phyloP scores from a whole-genome alignment of 768 basidiomycete genomes.

The Baorangia bicolor region DNA sequence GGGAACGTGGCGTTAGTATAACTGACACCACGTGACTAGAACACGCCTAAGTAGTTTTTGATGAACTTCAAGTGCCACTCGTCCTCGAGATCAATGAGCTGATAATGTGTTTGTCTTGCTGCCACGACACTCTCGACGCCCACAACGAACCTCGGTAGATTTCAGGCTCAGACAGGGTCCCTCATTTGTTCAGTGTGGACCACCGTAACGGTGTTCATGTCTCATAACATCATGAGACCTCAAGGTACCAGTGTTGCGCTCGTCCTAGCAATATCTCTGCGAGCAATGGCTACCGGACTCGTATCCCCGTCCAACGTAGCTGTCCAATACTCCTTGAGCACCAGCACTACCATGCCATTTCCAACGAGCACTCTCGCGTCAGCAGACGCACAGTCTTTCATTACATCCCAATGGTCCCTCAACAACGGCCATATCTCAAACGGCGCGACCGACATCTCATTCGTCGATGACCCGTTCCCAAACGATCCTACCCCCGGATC shows the following conservation, averaged over 20 bases:
- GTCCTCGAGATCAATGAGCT: not conserved
- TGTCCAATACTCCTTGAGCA: constrained; percentile 51
- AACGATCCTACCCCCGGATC: constrained; percentile 39
- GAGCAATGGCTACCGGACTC: not conserved
- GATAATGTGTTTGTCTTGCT: no score
- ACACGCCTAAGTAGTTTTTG: not conserved
- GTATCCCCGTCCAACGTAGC: constrained; percentile 37
- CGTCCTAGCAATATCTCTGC: not conserved
- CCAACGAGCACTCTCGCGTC: constrained; percentile 59
- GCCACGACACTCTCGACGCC: no score
- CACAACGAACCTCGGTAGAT: no score
- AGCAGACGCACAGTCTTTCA: constrained; percentile 46
- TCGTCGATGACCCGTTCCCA: constrained; percentile 70
- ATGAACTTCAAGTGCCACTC: not conserved
- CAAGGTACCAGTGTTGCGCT: not conserved
- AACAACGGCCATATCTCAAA: constrained; percentile 62
- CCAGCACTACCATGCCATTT: constrained; percentile 63
- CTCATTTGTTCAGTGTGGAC: not conserved
- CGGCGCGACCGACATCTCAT: constrained; percentile 52
- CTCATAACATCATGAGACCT: not conserved
- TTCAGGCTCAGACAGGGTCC: no score
- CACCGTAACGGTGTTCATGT: not conserved
- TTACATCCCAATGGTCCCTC: constrained; percentile 60
- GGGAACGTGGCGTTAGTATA: constrained; percentile 7
- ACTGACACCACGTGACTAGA: constrained; percentile 22